Conservation (phyloP, 2,329 filamentous ascomycete species). For the Elsinoe necatrix region DNA sequence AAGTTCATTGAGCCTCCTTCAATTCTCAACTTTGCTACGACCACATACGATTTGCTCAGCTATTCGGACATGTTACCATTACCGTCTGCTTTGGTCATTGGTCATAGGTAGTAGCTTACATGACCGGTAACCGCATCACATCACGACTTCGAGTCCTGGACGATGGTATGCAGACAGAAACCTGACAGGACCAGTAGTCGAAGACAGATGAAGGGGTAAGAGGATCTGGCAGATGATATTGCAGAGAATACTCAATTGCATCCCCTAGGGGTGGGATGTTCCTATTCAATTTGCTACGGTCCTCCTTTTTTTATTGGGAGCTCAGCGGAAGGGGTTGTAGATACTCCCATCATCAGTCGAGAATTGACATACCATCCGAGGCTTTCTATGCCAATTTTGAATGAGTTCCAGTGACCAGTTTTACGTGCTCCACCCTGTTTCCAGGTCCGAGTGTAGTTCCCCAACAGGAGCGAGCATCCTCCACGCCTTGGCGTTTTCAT, state of each 20-base stretch:
- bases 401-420: background rate
- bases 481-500: conserved; percentile 1
- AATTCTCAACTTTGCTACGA: background rate
- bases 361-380: background rate
- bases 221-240: background rate
- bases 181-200: background rate
- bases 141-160: background rate
- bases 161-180: background rate
- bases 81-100: background rate
- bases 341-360: background rate
- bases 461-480: background rate
- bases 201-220: background rate
- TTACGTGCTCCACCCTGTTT: background rate
- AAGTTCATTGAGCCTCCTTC: background rate
- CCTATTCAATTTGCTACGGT: background rate
- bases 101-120: background rate
- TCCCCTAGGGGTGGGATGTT: conserved; percentile 6
- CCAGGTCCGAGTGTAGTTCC: background rate
- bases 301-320: background rate
- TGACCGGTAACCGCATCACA: background rate
- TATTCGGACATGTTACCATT: background rate
- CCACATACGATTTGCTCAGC: background rate
- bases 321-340: background rate
- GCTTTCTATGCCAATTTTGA: background rate
- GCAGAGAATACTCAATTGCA: background rate